Percentiles rank a stretch among this genome's conserved stretches.
Conservation (phyloP, 306 rosid genomes). For the Delonix regia region DNA sequence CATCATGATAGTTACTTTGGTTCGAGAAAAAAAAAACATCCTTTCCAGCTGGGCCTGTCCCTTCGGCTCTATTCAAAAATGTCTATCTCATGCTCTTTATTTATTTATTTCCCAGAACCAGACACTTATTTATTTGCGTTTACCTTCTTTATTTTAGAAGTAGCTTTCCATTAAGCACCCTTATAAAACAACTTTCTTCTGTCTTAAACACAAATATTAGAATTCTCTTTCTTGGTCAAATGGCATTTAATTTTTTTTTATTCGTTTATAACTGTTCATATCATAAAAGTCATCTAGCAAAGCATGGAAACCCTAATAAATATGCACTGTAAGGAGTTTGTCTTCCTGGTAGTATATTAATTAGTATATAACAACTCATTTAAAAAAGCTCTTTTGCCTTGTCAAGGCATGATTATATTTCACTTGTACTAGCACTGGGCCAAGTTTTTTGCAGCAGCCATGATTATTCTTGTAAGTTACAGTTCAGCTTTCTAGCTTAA, state of each 20-base stretch:
- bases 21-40: not conserved
- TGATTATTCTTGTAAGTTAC: not conserved
- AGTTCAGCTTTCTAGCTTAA: not conserved
- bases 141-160: not conserved
- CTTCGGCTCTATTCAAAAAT: not conserved
- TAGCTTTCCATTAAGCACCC: not conserved
- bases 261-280: not conserved
- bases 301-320: not conserved
- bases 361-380: not conserved
- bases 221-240: not conserved
- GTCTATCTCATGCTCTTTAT: not conserved
- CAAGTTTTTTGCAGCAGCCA: constrained; percentile 25
- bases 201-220: not conserved
- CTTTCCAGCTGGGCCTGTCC: constrained; percentile 36
- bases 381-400: not conserved
- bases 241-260: not conserved
- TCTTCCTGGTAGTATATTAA: not conserved
- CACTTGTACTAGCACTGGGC: not conserved
- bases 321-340: constrained; percentile 15
- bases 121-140: not conserved
- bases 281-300: not conserved
- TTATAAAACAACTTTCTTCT: no score
- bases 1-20: constrained; percentile 16
- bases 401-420: constrained; percentile 12
- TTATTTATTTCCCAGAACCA: no score